Base-by-base conservation (phyloP, 2,329 filamentous ascomycete species). In the Aspergillus sp. region DNA sequence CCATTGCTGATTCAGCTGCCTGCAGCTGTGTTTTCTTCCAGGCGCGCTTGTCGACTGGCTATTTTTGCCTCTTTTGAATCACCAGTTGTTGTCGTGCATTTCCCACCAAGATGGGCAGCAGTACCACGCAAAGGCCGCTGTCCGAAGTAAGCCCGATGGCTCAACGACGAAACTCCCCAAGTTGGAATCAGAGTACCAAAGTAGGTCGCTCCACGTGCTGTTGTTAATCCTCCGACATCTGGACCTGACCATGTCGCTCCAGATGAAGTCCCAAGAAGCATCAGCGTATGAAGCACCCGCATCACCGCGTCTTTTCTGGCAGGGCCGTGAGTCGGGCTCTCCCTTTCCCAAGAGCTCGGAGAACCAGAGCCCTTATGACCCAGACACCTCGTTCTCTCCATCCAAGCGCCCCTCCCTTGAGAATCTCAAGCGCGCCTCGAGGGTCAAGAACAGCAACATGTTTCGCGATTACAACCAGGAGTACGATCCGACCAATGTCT, bases 381-480 rank as follows among this genome's bases (percentile, higher is more conserved):
- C 85, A 60, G 83, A 86, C 54, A 82, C 84, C 47, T 87, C 90
- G 10, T 86, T 89, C 7, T 89, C 89, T 49, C 88, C 91, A 21
- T 89, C 87, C 60, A 90, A 91, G 71, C 89, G 94, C 73, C 91
- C 91, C 49, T 98, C 94, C 17, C 93, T 99, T 67, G 95, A 99
- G 84, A 93, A 93, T 72, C 84, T 99, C 61, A 96, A 97, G 80
- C 91, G 89, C 75, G 93, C 92, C 32, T 97, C 94, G 58, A 90
- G 95, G 62, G 95, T 99, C 71, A 97, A 94, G 84, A 98, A 97
- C 81, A 97, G 94, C 84, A 96, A 89, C 80, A 97, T 98, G 84
- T 91, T 97, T 74, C 89, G 93, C 58, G 93, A 97, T 79, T 90
- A 92, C 73, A 93, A 93, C 79, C 87, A 92, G 75, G 91, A 96